These are phyloP conservation scores for Cercospora nicotianae DNA, from an alignment of 2,329 filamentous ascomycete species.

Conservation along the genomic window DNA sequence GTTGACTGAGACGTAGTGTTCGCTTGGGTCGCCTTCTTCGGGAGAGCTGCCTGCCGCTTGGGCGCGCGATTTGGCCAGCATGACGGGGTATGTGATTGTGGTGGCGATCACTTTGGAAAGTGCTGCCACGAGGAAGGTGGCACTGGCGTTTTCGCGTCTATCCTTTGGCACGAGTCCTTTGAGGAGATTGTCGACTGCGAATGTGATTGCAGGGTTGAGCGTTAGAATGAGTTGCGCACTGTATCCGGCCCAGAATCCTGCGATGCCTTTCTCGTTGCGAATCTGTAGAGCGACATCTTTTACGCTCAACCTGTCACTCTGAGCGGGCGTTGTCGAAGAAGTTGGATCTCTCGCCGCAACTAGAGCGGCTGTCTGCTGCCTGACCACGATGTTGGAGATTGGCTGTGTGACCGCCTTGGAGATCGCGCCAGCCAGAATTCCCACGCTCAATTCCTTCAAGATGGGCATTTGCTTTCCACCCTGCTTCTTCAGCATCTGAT, in stretches of 20 bases:
- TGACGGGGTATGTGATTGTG: slow-evolving; percentile 79
- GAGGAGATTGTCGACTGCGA: slow-evolving; percentile 74
- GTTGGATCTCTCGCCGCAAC: slow-evolving; percentile 44
- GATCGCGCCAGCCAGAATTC: slow-evolving; percentile 71
- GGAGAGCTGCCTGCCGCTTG: slow-evolving; percentile 57
- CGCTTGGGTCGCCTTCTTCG: slow-evolving; percentile 25
- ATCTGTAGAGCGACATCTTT: slow-evolving; percentile 65
- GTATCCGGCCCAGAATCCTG: slow-evolving; percentile 86
- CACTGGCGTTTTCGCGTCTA: slow-evolving; percentile 54
- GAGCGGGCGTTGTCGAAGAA: slow-evolving; percentile 29
- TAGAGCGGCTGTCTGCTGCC: slow-evolving; percentile 71
- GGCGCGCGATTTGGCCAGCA: slow-evolving; percentile 76
- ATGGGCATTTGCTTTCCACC: slow-evolving; percentile 54
- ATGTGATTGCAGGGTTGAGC: slow-evolving; percentile 82
- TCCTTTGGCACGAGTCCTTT: slow-evolving; percentile 60
- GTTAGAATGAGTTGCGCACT: slow-evolving; percentile 77
- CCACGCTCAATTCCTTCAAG: slow-evolving; percentile 71
- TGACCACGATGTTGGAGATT: slow-evolving; percentile 75
- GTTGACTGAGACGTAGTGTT: slow-evolving; percentile 21
- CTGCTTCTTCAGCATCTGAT: slow-evolving; percentile 44
- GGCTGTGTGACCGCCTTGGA: slow-evolving; percentile 77
- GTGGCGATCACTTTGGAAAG: slow-evolving; percentile 76
- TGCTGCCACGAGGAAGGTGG: slow-evolving; percentile 69
- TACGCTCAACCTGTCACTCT: slow-evolving; percentile 41
- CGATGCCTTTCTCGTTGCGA: slow-evolving; percentile 65